Evolutionary conservation across 1,284 basidiomycete species (phyloP), one percentile per base, ranked within the genome.

Genomic region (Boletellus sp.): DNA sequence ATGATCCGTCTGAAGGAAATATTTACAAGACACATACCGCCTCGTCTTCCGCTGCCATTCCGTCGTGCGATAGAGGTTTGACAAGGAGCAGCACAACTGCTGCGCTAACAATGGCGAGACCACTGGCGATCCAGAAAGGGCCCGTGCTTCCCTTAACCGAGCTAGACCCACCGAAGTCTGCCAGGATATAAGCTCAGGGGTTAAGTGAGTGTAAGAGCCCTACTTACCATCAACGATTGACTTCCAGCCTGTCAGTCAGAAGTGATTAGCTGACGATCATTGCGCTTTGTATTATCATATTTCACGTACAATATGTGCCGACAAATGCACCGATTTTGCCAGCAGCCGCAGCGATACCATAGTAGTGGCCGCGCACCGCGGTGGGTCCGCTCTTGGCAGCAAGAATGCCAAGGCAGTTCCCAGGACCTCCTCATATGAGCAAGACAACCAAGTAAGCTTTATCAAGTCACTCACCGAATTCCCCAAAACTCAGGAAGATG

Each of bases 301-400:
- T 47, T 43, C 18, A 73, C 80, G 16, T 67, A 82, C 81, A 77
- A 82, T 84, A 91, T 44, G 85, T 89, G 36, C 91, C 89, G 51
- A 86, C 81, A 68, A 94, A 93, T 5, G 92, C 92, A 26, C 91
- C 91, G 41, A 92, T 64, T 71, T 97, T 97, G n/a, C 94, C 95
- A 36, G 92, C 67, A 4, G 93, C 94, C 41, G 94, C 94, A 4
- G 91, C 91, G 42, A 83, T 62, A 28, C 89, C 91, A 64, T 93
- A 96, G 68, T 87, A 88, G 55, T 93, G 88, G 2, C 91, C 92
- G 58, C 93, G 86, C 44, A 92, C 79, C 19, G 90, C 90, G 0
- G 91, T 93, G 2, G 92, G 90, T 50, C 88, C 85, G 3, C 78
- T 81, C 73, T 95, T 95, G 52, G 83, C 77, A 8, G 92, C 92